These are phyloP conservation scores for Ophiostoma tasmaniense DNA, from an alignment of 2,329 filamentous ascomycete species.

Conservation along the genomic window DNA sequence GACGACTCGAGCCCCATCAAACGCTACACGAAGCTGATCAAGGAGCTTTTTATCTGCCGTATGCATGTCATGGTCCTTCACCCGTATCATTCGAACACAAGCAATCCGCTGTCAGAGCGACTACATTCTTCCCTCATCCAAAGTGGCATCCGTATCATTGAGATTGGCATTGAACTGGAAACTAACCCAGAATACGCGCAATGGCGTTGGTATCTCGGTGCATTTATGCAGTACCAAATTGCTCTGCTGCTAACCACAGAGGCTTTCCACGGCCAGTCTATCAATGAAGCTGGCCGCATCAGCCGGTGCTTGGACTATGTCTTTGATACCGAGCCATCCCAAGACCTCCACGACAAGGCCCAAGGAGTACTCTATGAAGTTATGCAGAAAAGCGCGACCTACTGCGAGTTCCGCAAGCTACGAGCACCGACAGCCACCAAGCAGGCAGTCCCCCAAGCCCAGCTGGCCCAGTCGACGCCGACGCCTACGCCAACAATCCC, in stretches of 20 bases:
- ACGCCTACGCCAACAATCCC: neutral
- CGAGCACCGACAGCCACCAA: conserved; percentile 41
- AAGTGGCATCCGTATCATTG: conserved; percentile 46
- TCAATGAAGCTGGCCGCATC: conserved; percentile 52
- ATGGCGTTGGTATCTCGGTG: conserved; percentile 65
- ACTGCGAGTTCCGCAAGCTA: conserved; percentile 50
- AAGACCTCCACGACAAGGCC: conserved; percentile 45
- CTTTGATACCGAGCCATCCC: conserved; percentile 48
- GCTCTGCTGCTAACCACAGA: conserved; percentile 62
- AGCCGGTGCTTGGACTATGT: conserved; percentile 66
- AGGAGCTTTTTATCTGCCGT: conserved; percentile 54
- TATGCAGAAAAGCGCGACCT: conserved; percentile 50
- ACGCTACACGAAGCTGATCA: conserved; percentile 53
- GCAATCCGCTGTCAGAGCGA: conserved; percentile 48
- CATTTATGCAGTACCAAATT: conserved; percentile 64
- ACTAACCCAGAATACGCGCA: conserved; percentile 37
- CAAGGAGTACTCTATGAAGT: conserved; percentile 55
- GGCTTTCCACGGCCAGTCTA: conserved; percentile 51
- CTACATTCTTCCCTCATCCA: conserved; percentile 56
- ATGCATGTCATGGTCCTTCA: conserved; percentile 61
- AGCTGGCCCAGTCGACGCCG: conserved; percentile 24
- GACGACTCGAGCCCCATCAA: conserved; percentile 53
- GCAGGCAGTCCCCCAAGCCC: conserved; percentile 29
- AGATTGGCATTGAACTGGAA: conserved; percentile 40
- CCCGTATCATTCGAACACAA: conserved; percentile 49